Percentiles rank a stretch among this genome's conserved stretches.
These are phyloP conservation scores for Akanthomyces muscarius DNA, from an alignment of 2,329 filamentous ascomycete species.

Conservation along the genomic window DNA sequence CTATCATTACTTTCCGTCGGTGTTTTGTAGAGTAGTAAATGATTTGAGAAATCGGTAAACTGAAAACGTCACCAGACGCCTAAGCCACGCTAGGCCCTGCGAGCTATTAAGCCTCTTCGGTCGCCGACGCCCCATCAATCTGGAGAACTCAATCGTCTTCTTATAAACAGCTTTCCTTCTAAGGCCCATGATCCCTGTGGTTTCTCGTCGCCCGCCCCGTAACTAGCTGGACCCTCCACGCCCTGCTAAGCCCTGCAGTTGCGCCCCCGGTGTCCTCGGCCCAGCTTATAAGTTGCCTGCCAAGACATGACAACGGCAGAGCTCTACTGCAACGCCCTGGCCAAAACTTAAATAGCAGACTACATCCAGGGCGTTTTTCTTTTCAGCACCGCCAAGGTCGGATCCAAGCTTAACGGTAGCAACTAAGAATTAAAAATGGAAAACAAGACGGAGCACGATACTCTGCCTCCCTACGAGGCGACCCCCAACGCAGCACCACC, in stretches of 20 bases:
- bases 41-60: no score
- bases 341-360: not conserved
- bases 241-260: not conserved
- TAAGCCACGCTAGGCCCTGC: not conserved
- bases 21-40: not conserved
- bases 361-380: not conserved
- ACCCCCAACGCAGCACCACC: not conserved
- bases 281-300: not conserved
- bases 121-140: not conserved
- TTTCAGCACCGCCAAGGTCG: not conserved
- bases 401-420: not conserved
- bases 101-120: not conserved
- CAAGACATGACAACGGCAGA: not conserved
- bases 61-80: not conserved
- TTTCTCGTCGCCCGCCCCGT: not conserved
- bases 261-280: not conserved
- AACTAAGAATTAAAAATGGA: not conserved
- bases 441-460: not conserved
- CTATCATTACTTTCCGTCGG: not conserved
- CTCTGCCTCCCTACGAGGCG: not conserved
- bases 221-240: not conserved
- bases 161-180: not conserved
- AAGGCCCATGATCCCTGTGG: not conserved
- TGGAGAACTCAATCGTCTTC: not conserved
- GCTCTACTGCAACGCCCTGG: not conserved